A percentile compares a stretch with the other conserved stretches of the same genome.
Evolutionary conservation across 148 eudicot species (phyloP).

Genomic region (Vaccinium corymbosum): DNA sequence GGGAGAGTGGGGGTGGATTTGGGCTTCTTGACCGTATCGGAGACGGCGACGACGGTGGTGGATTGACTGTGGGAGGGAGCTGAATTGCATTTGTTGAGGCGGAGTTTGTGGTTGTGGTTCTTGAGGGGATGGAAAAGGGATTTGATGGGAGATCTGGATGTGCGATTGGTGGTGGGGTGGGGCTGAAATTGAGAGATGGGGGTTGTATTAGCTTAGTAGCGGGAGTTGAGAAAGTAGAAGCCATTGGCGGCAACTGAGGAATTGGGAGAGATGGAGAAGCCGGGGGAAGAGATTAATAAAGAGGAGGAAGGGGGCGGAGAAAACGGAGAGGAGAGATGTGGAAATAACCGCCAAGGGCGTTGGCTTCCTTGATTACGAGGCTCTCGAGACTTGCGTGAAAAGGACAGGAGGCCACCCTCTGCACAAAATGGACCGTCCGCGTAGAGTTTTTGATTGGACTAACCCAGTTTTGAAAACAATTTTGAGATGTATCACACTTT

Average conservation of each 20-base stretch:
- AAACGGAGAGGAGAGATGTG: neutral
- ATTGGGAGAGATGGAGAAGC: neutral
- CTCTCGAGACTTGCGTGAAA: too few relatives aligned
- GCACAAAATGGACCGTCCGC: too few relatives aligned
- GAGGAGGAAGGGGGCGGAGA: slow-evolving; percentile 6
- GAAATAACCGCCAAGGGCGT: slow-evolving; percentile 11
- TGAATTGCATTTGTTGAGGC: slow-evolving; percentile 19
- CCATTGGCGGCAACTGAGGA: neutral
- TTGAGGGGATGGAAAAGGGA: slow-evolving; percentile 29
- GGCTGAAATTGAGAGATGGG: slow-evolving; percentile 2
- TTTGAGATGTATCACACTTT: too few relatives aligned
- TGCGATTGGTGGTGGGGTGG: neutral
- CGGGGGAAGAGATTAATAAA: neutral
- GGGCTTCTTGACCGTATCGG: slow-evolving; percentile 54
- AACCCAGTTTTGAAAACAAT: too few relatives aligned
- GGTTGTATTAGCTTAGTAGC: slow-evolving; percentile 18
- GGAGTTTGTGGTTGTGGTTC: slow-evolving; percentile 24
- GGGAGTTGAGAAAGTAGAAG: neutral
- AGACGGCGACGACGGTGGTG: slow-evolving; percentile 38
- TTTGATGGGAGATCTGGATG: slow-evolving; percentile 44
- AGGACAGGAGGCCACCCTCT: too few relatives aligned
- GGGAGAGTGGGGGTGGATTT: slow-evolving; percentile 36
- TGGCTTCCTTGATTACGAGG: neutral
- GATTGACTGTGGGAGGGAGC: slow-evolving; percentile 25
- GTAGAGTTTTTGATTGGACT: too few relatives aligned